Evolutionary conservation across 2,329 filamentous ascomycete genomes (phyloP).

Genomic region (Colletotrichum liaoningense): DNA sequence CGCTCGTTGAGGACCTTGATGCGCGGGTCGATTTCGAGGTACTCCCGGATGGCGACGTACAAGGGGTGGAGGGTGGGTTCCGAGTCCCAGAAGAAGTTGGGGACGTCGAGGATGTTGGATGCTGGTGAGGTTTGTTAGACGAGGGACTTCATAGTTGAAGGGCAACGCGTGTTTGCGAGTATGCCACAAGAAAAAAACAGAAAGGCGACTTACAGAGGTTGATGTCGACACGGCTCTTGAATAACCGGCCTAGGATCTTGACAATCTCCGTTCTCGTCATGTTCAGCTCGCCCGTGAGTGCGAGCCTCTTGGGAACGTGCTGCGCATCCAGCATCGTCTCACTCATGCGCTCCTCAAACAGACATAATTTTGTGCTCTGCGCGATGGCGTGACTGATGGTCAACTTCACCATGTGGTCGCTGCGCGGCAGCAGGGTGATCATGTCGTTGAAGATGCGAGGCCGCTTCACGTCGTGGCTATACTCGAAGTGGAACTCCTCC

Average conservation of each 20-base stretch:
- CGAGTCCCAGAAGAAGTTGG: constrained; percentile 98
- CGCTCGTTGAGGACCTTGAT: constrained; percentile 98
- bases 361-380: constrained; percentile 95
- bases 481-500: constrained; percentile 98
- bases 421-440: constrained; percentile 92
- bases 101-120: constrained; percentile 94
- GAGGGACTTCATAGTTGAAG: neutral
- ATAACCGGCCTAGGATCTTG: constrained; percentile 88
- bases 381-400: constrained; percentile 98
- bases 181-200: too few species aligned
- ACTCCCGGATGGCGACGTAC: constrained; percentile 94
- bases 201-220: constrained; percentile 82
- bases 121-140: constrained; percentile 60
- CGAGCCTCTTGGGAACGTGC: constrained; percentile 88
- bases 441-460: constrained; percentile 98
- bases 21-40: constrained; percentile 95
- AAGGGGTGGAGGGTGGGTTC: constrained; percentile 95
- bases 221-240: constrained; percentile 95
- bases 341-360: constrained; percentile 96
- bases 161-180: constrained; percentile 46
- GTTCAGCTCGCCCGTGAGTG: constrained; percentile 88
- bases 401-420: constrained; percentile 98
- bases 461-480: constrained; percentile 85
- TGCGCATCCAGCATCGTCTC: constrained; percentile 94
- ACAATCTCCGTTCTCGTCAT: constrained; percentile 95